These are phyloP conservation scores for Ceratopteris richardii DNA, from an alignment of 75 land plant genomes.

Conservation along the genomic window DNA sequence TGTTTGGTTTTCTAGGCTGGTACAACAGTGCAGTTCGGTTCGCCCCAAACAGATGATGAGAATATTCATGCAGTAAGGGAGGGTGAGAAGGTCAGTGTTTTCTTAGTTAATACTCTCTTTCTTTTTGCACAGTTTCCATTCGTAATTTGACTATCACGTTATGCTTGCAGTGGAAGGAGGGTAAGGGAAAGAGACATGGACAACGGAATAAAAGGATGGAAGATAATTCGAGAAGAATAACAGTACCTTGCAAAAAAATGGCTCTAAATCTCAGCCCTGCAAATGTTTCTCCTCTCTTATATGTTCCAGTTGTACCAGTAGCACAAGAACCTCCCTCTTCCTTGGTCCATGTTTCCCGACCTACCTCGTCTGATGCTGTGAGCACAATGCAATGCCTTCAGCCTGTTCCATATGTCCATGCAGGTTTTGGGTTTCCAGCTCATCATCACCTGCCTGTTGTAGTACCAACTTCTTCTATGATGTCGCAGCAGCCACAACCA, in stretches of 20 bases:
- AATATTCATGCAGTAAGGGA: too few species aligned
- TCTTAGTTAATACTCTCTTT: too few species aligned
- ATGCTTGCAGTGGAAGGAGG: too few species aligned
- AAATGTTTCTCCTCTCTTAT: neutral
- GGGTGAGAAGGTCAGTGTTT: too few species aligned
- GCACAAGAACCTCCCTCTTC: neutral
- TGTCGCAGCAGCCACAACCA: constrained; percentile 11
- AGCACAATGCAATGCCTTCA: constrained; percentile 7
- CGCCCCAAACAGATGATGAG: too few species aligned
- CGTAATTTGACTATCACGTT: too few species aligned
- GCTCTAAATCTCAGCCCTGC: neutral
- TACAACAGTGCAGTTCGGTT: too few species aligned
- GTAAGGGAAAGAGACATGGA: too few species aligned
- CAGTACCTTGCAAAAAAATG: neutral
- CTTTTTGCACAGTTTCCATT: too few species aligned
- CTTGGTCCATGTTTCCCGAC: neutral
- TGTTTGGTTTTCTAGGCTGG: too few species aligned
- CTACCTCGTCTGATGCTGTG: neutral
- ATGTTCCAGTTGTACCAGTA: neutral
- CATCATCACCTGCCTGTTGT: constrained; percentile 22
- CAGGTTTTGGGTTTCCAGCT: constrained; percentile 15
- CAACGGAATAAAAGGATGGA: too few species aligned
- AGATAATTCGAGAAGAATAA: too few species aligned
- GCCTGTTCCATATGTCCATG: constrained; percentile 19
- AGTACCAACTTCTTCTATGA: constrained; percentile 11